Base-by-base conservation (phyloP, 768 basidiomycete species). In the Galerina marginata region DNA sequence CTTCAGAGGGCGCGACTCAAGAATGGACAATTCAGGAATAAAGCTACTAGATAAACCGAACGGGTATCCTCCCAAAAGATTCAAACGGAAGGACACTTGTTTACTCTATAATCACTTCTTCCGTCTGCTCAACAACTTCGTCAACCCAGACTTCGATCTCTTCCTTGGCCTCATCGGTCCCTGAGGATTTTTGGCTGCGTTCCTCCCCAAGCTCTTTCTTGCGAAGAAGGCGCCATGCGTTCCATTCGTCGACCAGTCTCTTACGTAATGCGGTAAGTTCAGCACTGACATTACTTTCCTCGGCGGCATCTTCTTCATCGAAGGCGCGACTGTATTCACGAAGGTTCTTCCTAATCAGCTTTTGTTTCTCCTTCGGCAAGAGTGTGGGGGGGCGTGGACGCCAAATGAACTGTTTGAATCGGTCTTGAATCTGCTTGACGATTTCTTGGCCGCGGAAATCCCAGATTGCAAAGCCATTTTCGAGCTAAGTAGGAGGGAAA, bases 351-450 rank as follows among this genome's bases (percentile, higher is more conserved):
- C 93, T 86, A 59, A 99, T 86, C 53, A 84, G 85, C 64, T 88
- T 88, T 70, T 97, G 94, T 61, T 95, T 87, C 52, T 97, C 95
- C 71, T 91, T 93, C 49, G 87, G 83, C 58, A 99, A 82, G 52
- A 99, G 77, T 3, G 93, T 91, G 10, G 88, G 86, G 4, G 97
- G 94, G n/a, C 97, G 90, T 25, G 96, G 96, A 38, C 97, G 89
- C 96, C 96, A 99, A 62, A 98, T 85, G 77, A 99, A 95, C 75
- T 99, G 97, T 81, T 99, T 99, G 86, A 99, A 99, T 58, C 91
- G 87, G 72, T 99, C 97, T 63, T 91, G 81, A 59, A 95, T 87
- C 52, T 90, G 88, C 72, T 93, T 92, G 72, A 91, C 84, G n/a
- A 95, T 81, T 73, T 96, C 93, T 74, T 93, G 90, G n/a, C 96